phyloP scores from a whole-genome alignment of 129 eudicot species.

The Heracleum sosnowskyi region DNA sequence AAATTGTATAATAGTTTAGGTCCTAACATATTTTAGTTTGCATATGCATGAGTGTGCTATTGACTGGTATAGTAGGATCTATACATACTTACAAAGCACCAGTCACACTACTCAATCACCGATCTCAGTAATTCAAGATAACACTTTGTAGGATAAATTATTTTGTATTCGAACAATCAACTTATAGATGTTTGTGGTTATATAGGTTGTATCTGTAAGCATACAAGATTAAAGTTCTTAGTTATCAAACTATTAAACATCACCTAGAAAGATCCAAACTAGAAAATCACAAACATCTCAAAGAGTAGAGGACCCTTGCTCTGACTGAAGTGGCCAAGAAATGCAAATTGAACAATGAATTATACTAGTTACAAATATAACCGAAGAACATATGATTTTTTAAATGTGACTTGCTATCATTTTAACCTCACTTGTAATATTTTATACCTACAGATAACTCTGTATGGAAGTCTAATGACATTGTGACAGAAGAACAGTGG shows the following conservation, averaged over 20 bases:
- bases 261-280: background rate
- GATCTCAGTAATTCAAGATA: background rate
- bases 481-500: conserved; percentile 19
- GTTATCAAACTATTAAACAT: background rate
- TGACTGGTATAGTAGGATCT: background rate
- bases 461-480: conserved; percentile 17
- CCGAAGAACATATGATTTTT: background rate
- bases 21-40: background rate
- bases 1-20: background rate
- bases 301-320: background rate
- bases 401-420: conserved; percentile 4
- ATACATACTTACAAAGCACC: background rate
- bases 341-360: background rate
- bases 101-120: background rate
- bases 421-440: conserved; percentile 4
- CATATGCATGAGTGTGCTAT: background rate
- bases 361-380: background rate
- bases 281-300: background rate
- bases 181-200: background rate
- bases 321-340: background rate
- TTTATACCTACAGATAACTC: conserved; percentile 34
- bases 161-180: background rate
- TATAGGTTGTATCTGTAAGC: too few species aligned
- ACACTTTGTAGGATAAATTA: background rate
- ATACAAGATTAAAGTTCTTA: background rate